phyloP scores from a whole-genome alignment of 2,329 filamentous ascomycete species.

The Pestalotiopsis sp. region DNA sequence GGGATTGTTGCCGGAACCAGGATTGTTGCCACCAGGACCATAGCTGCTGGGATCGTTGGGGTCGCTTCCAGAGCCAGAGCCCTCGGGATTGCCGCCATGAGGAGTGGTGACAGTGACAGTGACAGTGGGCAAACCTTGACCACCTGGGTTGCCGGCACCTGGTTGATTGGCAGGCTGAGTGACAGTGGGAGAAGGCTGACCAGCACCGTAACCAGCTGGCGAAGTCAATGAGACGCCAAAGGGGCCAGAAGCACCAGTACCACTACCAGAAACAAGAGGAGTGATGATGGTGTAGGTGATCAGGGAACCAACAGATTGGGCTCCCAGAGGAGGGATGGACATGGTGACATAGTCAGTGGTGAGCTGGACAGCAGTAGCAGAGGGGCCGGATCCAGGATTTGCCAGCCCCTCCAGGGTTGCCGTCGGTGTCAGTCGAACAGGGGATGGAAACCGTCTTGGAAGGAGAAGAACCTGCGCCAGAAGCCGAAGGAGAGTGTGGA shows the following conservation, averaged over 20 bases:
- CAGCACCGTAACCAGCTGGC: not conserved
- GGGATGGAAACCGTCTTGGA: conserved; percentile 13
- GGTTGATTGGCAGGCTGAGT: conserved; percentile 3
- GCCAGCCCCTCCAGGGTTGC: not conserved
- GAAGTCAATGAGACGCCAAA: conserved; percentile 12
- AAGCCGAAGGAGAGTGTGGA: conserved; percentile 19
- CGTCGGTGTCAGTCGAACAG: conserved; percentile 2
- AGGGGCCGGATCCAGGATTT: not conserved
- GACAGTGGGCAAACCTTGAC: conserved; percentile 1
- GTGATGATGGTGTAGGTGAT: conserved; percentile 12
- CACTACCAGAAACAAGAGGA: not conserved
- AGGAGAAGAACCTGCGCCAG: conserved; percentile 15
- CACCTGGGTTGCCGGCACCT: conserved; percentile 3
- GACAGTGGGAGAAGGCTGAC: conserved; percentile 1
- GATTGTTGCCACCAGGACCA: conserved; percentile 1
- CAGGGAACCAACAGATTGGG: conserved; percentile 7
- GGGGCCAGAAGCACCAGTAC: conserved; percentile 4
- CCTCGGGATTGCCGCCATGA: not conserved
- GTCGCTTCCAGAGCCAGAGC: conserved; percentile 1
- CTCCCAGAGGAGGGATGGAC: conserved; percentile 11
- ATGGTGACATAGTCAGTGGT: conserved; percentile 13
- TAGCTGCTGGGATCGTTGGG: not conserved
- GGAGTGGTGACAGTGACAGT: conserved; percentile 11
- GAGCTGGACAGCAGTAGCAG: conserved; percentile 2
- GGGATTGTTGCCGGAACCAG: not conserved